Base-by-base conservation (phyloP, 2,329 filamentous ascomycete genomes). In the Aureobasidium namibiae region DNA sequence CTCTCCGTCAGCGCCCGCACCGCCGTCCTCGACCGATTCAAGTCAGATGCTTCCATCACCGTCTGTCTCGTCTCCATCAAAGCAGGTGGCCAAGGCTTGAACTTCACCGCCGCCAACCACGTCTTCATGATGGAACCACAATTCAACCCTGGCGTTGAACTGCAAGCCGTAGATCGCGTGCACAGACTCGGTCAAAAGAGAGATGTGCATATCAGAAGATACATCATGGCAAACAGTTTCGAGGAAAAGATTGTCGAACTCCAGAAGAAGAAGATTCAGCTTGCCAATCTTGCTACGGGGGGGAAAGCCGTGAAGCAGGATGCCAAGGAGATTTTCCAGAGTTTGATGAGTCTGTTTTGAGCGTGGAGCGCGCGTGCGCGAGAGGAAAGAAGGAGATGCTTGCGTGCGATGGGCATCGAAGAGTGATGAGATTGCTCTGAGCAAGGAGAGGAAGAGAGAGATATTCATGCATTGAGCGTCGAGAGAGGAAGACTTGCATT, bases 101-200 rank as follows among this genome's bases (percentile, higher is more conserved):
- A 97, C 69, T 77, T 97, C 58, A 96, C 92, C 0, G 80, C 89
- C 0, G 92, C 87, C 33, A 94, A 86, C 69, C 88, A 83, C 59
- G 92, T 95, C 14, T 97, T 94, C 71, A 88, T 97, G 67, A 97
- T 99, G 92, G 94, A 99, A 71, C 94, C 94, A 5, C 92, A 96
- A 69, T 99, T 92, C 76, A 99, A 99, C 68, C 94, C 94, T 0
- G 92, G 91, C 0, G 90, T 92, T 0, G 92, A 99, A 72, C 89
- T 91, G 5, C 94, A 99, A 74, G 94, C 94, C 1, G 82, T 97
- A 8, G 94, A 97, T 70, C 89, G 94, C 31, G 90, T 99, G 6
- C 92, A 96, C 71, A 86, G 92, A 18, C 78, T 96, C 1, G 92
- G 94, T 0, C 94, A 99, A 76, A 94, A 84, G 66, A 81, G 94